These are phyloP conservation scores for Choiromyces venosus DNA, from an alignment of 495 filamentous ascomycete species.

Conservation along the genomic window DNA sequence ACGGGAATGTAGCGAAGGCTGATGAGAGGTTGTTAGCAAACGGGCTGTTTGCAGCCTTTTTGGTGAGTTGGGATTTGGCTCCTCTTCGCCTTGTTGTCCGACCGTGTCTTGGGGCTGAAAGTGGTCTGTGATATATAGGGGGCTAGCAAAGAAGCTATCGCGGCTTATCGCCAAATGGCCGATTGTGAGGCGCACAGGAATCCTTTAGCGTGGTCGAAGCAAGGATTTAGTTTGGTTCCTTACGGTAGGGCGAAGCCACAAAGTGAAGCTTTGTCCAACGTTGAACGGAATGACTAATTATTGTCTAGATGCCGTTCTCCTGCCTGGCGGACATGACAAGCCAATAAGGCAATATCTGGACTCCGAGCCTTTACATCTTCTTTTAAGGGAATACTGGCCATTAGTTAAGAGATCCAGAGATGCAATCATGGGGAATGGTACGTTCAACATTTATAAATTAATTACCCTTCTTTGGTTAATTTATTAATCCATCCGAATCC, in stretches of 20 bases:
- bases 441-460: background rate
- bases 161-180: conserved; percentile 27
- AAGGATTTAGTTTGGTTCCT: conserved; percentile 20
- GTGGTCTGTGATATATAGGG: background rate
- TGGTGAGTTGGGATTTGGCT: conserved; percentile 4
- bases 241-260: conserved; percentile 19
- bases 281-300: background rate
- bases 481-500: background rate
- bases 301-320: conserved; percentile 19
- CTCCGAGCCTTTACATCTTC: conserved; percentile 23
- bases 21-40: conserved; percentile 17
- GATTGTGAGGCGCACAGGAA: conserved; percentile 21
- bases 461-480: background rate
- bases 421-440: conserved; percentile 1
- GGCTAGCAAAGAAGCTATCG: conserved; percentile 9
- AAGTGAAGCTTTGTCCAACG: background rate
- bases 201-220: conserved; percentile 15
- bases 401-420: conserved; percentile 5
- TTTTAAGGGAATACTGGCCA: conserved; percentile 19
- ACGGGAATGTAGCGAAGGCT: conserved; percentile 22
- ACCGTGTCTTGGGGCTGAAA: background rate
- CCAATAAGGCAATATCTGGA: conserved; percentile 35
- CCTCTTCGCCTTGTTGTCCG: too few relatives aligned
- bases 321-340: conserved; percentile 34
- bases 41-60: conserved; percentile 19